Conservation (phyloP, 164 flowering plant genomes). For the Vitis riparia region DNA sequence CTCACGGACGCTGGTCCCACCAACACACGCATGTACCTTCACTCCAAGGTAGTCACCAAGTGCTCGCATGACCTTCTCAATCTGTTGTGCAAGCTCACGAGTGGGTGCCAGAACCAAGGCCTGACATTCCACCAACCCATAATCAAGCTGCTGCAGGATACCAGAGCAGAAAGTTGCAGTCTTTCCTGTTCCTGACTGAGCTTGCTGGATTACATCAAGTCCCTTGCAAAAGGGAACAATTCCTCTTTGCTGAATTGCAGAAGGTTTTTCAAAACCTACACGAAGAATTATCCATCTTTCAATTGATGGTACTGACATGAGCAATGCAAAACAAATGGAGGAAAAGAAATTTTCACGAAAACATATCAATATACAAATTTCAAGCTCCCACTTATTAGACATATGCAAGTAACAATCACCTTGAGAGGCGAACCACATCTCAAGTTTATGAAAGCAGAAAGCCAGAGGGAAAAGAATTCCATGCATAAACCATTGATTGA, state of each 20-base stretch:
- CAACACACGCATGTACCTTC: constrained; percentile 75
- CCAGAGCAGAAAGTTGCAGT: constrained; percentile 79
- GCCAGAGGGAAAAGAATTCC: not conserved
- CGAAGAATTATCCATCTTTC: not conserved
- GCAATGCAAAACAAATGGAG: not conserved
- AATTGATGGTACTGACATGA: not conserved
- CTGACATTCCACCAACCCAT: constrained; percentile 50
- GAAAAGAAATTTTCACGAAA: not conserved
- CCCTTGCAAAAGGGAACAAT: constrained; percentile 77
- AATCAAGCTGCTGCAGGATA: constrained; percentile 61
- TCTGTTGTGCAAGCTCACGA: constrained; percentile 73
- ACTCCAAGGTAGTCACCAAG: constrained; percentile 73
- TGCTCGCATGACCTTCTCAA: constrained; percentile 76
- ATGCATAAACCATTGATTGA: not conserved
- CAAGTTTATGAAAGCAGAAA: not conserved
- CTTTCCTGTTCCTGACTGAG: constrained; percentile 76
- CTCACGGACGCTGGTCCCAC: constrained; percentile 68
- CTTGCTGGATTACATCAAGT: constrained; percentile 73
- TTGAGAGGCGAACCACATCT: not conserved
- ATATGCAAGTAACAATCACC: not conserved
- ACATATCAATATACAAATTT: not conserved
- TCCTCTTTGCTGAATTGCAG: constrained; percentile 79
- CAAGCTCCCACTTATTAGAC: not conserved
- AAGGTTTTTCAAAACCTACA: constrained; percentile 75
- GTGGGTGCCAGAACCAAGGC: constrained; percentile 72